Conservation (phyloP, 2,329 filamentous ascomycete species). For the Pyrenochaeta sp. region DNA sequence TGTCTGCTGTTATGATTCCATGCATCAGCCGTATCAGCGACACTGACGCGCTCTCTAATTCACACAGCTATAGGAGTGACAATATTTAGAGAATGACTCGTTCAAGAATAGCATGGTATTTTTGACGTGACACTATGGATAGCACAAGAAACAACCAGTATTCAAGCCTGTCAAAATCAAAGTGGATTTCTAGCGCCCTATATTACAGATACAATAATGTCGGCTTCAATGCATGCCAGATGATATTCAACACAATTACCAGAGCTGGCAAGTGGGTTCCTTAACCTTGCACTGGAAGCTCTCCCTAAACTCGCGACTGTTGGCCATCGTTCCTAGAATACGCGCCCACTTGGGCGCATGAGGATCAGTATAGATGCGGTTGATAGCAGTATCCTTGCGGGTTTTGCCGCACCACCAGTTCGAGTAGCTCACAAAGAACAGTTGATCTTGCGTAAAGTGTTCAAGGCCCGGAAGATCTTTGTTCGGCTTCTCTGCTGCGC, state of each 20-base stretch:
- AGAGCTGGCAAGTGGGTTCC: conserved; percentile 74
- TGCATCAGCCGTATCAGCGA: no score
- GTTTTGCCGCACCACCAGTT: conserved; percentile 74
- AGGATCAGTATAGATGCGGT: conserved; percentile 68
- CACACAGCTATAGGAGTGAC: no score
- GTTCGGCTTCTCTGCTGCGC: conserved; percentile 60
- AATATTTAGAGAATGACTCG: no score
- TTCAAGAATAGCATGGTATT: no score
- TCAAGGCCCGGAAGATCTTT: conserved; percentile 64
- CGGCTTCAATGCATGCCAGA: background rate
- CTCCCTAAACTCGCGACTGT: conserved; percentile 72
- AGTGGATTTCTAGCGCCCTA: no score
- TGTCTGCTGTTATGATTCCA: no score
- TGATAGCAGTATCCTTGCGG: conserved; percentile 65
- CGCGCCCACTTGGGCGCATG: conserved; percentile 72
- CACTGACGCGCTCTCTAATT: no score
- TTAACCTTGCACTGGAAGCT: conserved; percentile 72
- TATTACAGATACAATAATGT: no score
- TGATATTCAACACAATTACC: conserved; percentile 56
- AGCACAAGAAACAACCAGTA: no score
- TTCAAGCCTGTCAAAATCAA: no score
- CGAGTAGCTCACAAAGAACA: conserved; percentile 73
- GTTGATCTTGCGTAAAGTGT: conserved; percentile 70
- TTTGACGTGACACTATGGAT: no score
- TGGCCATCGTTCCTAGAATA: conserved; percentile 68